A percentile compares a stretch with the other conserved stretches of the same genome.
Conservation (phyloP, 2,329 filamentous ascomycete species). For the Pezicula radicicola region DNA sequence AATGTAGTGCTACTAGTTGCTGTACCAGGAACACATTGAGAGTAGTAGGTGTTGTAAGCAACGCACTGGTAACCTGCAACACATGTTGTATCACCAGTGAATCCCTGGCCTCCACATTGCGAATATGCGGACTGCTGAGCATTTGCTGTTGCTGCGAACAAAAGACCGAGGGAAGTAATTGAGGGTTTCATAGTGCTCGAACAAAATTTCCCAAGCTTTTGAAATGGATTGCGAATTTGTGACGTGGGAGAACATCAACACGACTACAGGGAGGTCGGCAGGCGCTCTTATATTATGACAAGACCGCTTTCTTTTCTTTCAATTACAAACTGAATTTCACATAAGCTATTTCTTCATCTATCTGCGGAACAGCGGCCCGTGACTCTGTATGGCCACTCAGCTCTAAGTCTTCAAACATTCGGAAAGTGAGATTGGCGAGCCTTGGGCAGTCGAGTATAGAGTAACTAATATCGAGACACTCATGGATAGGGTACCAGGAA, state of each 20-base stretch:
- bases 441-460: no score
- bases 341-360: not conserved
- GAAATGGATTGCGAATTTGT: not conserved
- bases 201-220: no score
- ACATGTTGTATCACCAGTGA: conserved; percentile 2
- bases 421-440: no score
- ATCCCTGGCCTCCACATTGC: conserved; percentile 4
- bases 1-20: not conserved
- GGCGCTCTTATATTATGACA: not conserved
- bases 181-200: not conserved
- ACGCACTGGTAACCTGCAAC: conserved; percentile 6
- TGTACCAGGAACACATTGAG: conserved; percentile 5
- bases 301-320: not conserved
- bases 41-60: conserved; percentile 6
- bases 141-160: not conserved
- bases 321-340: no score
- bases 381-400: no score
- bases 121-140: conserved; percentile 2
- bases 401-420: no score
- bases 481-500: no score
- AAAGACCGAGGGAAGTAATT: not conserved
- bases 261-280: not conserved
- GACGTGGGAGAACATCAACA: not conserved
- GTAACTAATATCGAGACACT: no score
- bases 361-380: no score